phyloP scores from a whole-genome alignment of 768 basidiomycete species.

The Tephrocybe sp. region DNA sequence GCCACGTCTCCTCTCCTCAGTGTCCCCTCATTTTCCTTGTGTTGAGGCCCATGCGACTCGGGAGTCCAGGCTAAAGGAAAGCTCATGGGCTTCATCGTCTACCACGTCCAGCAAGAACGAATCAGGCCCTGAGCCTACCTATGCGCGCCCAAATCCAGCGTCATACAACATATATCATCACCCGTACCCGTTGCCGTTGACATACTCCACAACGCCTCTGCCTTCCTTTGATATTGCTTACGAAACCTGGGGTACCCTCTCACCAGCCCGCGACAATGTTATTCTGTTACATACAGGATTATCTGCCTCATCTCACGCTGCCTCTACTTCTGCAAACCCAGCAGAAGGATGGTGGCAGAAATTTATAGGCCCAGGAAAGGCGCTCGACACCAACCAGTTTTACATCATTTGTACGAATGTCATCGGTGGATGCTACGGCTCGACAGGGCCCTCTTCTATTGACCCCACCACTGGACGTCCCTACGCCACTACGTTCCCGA shows the following conservation, averaged over 20 bases:
- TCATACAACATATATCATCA: slow-evolving; percentile 75
- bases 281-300: slow-evolving; percentile 96
- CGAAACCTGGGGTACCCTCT: slow-evolving; percentile 96
- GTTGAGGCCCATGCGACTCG: slow-evolving; percentile 81
- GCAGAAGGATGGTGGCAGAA: slow-evolving; percentile 98
- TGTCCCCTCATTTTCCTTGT: slow-evolving; percentile 58
- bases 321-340: slow-evolving; percentile 74
- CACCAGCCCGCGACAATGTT: slow-evolving; percentile 75
- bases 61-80: slow-evolving; percentile 49
- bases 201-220: slow-evolving; percentile 50
- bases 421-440: slow-evolving; percentile 96
- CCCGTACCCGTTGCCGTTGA: slow-evolving; percentile 58
- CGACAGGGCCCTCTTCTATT: slow-evolving; percentile 88
- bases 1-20: slow-evolving; percentile 7
- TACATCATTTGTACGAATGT: slow-evolving; percentile 97
- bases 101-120: slow-evolving; percentile 26
- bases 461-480: slow-evolving; percentile 66
- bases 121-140: slow-evolving; percentile 79
- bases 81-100: slow-evolving; percentile 21
- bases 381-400: slow-evolving; percentile 90
- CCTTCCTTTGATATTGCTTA: slow-evolving; percentile 87
- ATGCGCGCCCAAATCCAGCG: slow-evolving; percentile 74
- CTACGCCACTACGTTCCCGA: slow-evolving; percentile 90
- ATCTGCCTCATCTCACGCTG: slow-evolving; percentile 94
- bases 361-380: slow-evolving; percentile 94